These are phyloP conservation scores for Phaeosphaeriaceae sp. DNA, from an alignment of 2,329 filamentous ascomycete genomes.

Conservation along the genomic window DNA sequence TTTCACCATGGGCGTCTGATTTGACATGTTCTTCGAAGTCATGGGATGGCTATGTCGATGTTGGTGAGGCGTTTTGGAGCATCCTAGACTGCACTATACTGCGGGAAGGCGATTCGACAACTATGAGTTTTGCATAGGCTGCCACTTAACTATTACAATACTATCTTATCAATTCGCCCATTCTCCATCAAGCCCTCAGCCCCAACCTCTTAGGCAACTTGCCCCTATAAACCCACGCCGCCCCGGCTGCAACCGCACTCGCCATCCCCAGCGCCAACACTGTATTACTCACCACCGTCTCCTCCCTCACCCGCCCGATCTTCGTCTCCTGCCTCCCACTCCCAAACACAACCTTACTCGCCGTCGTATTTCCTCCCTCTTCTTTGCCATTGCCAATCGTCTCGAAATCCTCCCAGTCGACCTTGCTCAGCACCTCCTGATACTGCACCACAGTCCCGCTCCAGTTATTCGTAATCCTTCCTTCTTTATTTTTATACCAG, in stretches of 20 bases:
- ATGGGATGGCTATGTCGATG: conserved; percentile 1
- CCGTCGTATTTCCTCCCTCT: conserved; percentile 21
- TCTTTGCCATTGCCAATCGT: conserved; percentile 14
- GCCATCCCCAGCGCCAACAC: conserved; percentile 45
- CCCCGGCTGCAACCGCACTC: conserved; percentile 46
- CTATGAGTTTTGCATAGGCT: background rate
- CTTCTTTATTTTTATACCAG: conserved; percentile 65
- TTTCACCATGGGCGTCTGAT: conserved; percentile 91
- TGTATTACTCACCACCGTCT: conserved; percentile 51
- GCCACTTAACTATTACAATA: background rate
- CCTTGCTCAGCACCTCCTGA: conserved; percentile 54
- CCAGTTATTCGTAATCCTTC: conserved; percentile 66
- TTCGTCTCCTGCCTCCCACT: conserved; percentile 42
- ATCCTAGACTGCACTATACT: conserved; percentile 1
- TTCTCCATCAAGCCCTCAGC: background rate
- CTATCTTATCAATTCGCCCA: background rate
- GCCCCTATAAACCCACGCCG: conserved; percentile 35
- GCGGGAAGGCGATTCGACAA: background rate
- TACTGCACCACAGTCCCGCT: conserved; percentile 62
- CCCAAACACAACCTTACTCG: conserved; percentile 41
- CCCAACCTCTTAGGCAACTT: conserved; percentile 21
- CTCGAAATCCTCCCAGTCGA: conserved; percentile 57
- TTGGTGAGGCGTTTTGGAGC: background rate
- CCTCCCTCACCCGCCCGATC: conserved; percentile 55
- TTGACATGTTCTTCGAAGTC: background rate